phyloP scores from a whole-genome alignment of 2,329 filamentous ascomycete species.

The Pseudogymnoascus sp. region DNA sequence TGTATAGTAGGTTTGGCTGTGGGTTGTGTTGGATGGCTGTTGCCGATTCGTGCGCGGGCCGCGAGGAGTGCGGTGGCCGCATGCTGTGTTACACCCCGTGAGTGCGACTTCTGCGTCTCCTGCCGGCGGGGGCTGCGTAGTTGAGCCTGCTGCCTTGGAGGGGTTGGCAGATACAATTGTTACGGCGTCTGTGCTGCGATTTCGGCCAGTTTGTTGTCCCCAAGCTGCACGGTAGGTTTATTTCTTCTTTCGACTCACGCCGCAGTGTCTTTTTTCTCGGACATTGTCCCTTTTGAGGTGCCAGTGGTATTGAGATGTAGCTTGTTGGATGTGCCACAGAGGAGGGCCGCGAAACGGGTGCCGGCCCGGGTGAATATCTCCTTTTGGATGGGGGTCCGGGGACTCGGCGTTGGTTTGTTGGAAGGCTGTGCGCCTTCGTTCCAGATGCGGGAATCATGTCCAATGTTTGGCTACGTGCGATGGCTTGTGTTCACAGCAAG shows the following conservation, averaged over 20 bases:
- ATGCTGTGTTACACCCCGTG: background rate
- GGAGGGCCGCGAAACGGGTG: background rate
- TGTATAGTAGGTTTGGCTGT: background rate
- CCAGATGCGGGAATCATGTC: background rate
- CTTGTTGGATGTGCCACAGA: background rate
- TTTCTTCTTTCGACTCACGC: background rate
- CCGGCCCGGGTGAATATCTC: background rate
- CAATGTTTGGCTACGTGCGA: background rate
- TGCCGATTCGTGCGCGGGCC: background rate
- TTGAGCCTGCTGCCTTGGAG: background rate
- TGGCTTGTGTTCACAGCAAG: background rate
- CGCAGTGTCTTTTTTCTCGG: background rate
- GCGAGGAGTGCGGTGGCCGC: background rate
- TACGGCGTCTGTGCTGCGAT: background rate
- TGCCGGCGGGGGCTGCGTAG: background rate
- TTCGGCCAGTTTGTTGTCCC: background rate
- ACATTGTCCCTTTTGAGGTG: background rate
- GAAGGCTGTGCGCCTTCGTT: background rate
- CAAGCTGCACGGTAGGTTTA: background rate
- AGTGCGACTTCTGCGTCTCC: background rate
- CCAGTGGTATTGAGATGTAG: background rate
- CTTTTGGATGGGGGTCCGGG: background rate
- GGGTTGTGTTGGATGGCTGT: background rate
- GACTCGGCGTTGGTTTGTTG: background rate
- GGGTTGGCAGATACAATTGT: background rate